Base-by-base conservation (phyloP, 1,284 basidiomycete genomes). In the Moesziomyces parantarcticus region DNA sequence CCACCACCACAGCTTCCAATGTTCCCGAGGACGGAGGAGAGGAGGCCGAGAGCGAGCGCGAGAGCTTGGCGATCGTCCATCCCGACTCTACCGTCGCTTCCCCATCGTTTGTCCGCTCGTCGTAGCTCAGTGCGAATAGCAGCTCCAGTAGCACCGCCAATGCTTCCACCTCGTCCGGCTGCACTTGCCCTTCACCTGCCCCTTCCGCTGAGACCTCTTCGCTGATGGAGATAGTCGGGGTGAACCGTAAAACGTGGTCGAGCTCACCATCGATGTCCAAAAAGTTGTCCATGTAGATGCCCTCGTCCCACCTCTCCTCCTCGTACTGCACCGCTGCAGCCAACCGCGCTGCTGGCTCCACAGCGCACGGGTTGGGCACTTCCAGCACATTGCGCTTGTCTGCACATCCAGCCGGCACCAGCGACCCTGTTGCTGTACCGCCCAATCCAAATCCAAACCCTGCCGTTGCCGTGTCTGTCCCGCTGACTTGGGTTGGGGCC, bases 61-160 rank as follows among this genome's bases (percentile, higher is more conserved):
- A 65, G 5, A 74, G 66, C 47, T 68, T 65, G 41, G 61, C 65
- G 18, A 74, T 69, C 5, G 65, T 74, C 71, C 71, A 74, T 22
- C 65, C 61, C 8, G 71, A 74, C 40, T 74, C 71, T 49, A 74
- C 64, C 13, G 65, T 74, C 8, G 65, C 51, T 13, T 74, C 71
- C 51, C 61, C 71, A 25, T 65, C 46, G 49, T 68, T 74, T 20
- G 65, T 69, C 13, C 65, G 44, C 14, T 69, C 56, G 49, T 74
- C 71, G 51, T 74, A 74, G 55, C 65, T 61, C 46, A 48, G 43
- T 9, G 58, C 71, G 47, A 61, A 74, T n/a, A 65, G 39, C 20
- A 74, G 50, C 39, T 74, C 53, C 5, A 74, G 23, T 1, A 62
- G 3, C 47, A 74, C 23, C 1, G 47, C 52, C 9, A 61, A 21